A percentile compares a stretch with the other conserved stretches of the same genome.
Evolutionary conservation across 2,329 filamentous ascomycete species (phyloP).

Genomic region (Berkeleyomyces rouxiae): DNA sequence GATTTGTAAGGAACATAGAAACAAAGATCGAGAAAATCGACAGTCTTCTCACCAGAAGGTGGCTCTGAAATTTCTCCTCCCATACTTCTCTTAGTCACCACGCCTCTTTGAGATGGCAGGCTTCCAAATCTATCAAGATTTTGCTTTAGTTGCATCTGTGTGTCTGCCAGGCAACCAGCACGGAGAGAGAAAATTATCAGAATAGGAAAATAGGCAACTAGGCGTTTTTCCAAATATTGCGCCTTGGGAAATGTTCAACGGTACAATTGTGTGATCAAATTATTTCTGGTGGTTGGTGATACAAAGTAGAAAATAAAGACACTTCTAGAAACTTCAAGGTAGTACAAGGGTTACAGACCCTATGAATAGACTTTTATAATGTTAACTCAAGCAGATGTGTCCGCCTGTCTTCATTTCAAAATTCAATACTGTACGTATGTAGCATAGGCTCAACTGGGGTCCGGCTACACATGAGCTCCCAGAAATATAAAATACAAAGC

Average conservation of each 20-base stretch:
- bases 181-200: neutral
- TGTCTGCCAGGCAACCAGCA: neutral
- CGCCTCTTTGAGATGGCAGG: too few species aligned
- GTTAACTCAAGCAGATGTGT: neutral
- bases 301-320: too few species aligned
- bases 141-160: neutral
- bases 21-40: neutral
- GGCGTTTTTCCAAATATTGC: neutral
- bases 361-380: neutral
- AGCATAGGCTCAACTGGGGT: neutral
- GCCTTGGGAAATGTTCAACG: too few species aligned
- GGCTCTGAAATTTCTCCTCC: neutral
- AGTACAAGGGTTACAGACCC: neutral
- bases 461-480: neutral
- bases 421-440: neutral
- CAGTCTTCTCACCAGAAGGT: neutral
- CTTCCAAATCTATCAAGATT: too few species aligned
- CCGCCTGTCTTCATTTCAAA: neutral
- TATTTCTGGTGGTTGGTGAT: too few species aligned
- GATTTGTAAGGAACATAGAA: neutral
- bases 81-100: neutral
- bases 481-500: conserved; percentile 7
- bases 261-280: too few species aligned
- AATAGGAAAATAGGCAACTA: neutral
- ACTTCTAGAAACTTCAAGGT: neutral